Percentiles rank a stretch among this genome's conserved stretches.
These are phyloP conservation scores for Leptographium galeiforme DNA, from an alignment of 2,329 filamentous ascomycete species.

Conservation along the genomic window DNA sequence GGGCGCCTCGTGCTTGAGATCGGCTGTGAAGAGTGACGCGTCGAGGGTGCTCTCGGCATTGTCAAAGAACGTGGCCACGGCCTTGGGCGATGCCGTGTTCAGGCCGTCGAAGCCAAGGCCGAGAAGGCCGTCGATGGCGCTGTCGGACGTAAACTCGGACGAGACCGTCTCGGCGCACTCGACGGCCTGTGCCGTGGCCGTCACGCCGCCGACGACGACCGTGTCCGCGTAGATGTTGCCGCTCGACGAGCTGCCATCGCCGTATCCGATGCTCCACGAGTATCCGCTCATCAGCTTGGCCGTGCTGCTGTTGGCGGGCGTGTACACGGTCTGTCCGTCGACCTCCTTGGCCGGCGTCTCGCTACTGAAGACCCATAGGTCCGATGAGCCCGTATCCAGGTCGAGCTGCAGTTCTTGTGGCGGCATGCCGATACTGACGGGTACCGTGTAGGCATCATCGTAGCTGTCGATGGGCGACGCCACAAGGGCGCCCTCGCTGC, in stretches of 20 bases:
- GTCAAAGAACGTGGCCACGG: conserved; percentile 28
- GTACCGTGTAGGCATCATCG: conserved; percentile 38
- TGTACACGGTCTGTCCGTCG: conserved; percentile 24
- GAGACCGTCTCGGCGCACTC: conserved; percentile 29
- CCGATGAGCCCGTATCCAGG: conserved; percentile 55
- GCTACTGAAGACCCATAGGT: conserved; percentile 40
- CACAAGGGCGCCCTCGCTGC: conserved; percentile 19
- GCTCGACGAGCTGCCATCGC: conserved; percentile 25
- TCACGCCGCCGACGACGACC: conserved; percentile 28
- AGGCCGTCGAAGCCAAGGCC: conserved; percentile 29
- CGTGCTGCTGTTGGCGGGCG: conserved; percentile 23
- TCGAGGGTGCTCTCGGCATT: conserved; percentile 17
- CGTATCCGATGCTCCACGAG: conserved; percentile 27
- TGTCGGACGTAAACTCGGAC: conserved; percentile 22
- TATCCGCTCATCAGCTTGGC: conserved; percentile 18
- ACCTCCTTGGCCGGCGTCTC: conserved; percentile 19
- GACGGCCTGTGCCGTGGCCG: conserved; percentile 26
- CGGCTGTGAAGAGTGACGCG: conserved; percentile 19
- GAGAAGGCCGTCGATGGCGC: conserved; percentile 27
- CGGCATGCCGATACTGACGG: conserved; percentile 43
- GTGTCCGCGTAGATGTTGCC: conserved; percentile 29
- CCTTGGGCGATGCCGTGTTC: conserved; percentile 27
- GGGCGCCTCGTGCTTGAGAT: conserved; percentile 17
- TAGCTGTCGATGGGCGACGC: conserved; percentile 29
- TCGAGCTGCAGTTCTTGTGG: conserved; percentile 45